These are phyloP conservation scores for Mycena leptocephala DNA, from an alignment of 768 basidiomycete genomes.

Conservation along the genomic window DNA sequence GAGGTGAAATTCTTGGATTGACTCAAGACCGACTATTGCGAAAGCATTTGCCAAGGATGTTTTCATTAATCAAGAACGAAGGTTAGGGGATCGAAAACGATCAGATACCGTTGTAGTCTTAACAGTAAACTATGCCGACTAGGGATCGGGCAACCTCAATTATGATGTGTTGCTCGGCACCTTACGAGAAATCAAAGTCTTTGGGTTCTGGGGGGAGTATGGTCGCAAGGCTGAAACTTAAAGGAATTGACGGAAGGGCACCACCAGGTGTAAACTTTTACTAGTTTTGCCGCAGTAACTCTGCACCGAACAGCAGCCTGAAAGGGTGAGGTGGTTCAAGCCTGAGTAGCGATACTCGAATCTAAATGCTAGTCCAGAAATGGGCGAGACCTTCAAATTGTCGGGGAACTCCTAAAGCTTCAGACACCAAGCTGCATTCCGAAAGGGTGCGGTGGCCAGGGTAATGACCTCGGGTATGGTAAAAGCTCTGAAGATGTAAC, in stretches of 20 bases:
- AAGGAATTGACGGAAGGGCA: conserved; percentile 78
- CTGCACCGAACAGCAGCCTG: no score
- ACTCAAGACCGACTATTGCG: conserved; percentile 86
- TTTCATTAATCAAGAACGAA: conserved; percentile 54
- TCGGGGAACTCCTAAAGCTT: no score
- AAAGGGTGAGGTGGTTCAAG: no score
- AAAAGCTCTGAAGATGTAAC: no score
- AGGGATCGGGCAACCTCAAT: conserved; percentile 47
- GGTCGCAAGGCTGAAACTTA: conserved; percentile 77
- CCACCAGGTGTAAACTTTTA: conserved; percentile 68
- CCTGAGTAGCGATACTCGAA: no score
- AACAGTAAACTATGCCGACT: conserved; percentile 8
- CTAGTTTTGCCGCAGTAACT: no score
- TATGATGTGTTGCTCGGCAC: conserved; percentile 85
- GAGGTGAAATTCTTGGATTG: conserved; percentile 92
- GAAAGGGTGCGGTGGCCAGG: no score
- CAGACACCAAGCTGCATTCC: no score
- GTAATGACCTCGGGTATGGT: no score
- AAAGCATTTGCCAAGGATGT: conserved; percentile 66
- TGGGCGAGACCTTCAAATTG: no score
- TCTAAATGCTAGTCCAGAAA: no score
- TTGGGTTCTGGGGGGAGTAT: conserved; percentile 90
- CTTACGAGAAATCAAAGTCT: conserved; percentile 92
- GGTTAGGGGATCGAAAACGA: conserved; percentile 90
- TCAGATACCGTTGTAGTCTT: conserved; percentile 70